A percentile compares a stretch with the other conserved stretches of the same genome.
These are phyloP conservation scores for Protea cynaroides DNA, from an alignment of 164 flowering plant species.

Conservation along the genomic window DNA sequence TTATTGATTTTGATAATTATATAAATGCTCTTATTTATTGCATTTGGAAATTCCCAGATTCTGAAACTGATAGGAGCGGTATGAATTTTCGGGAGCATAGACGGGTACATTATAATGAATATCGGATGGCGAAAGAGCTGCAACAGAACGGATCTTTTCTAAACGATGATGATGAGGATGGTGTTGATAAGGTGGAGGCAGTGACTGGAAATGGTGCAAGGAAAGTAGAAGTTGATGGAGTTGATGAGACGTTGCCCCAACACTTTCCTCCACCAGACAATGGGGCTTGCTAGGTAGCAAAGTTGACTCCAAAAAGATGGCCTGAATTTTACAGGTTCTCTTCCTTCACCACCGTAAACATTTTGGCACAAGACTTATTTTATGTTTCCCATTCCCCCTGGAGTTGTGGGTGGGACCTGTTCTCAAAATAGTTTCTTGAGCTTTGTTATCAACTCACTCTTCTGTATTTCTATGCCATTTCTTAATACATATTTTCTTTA, in stretches of 20 bases:
- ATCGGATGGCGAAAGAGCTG: conserved; percentile 67
- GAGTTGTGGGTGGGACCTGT: no score
- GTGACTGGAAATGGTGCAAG: conserved; percentile 27
- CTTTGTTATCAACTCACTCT: no score
- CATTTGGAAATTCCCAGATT: conserved; percentile 18
- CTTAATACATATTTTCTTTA: no score
- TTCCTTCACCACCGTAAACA: no score
- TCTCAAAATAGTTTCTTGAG: no score
- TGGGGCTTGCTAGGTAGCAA: conserved; percentile 10
- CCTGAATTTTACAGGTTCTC: no score
- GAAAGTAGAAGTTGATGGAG: conserved; percentile 37
- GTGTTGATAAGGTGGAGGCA: conserved; percentile 12
- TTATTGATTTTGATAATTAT: no score
- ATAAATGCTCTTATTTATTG: neutral
- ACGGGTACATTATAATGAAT: conserved; percentile 86
- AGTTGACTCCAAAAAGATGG: neutral
- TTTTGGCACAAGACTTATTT: no score
- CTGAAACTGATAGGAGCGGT: conserved; percentile 36
- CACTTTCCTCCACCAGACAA: conserved; percentile 8
- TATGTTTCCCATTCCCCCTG: no score
- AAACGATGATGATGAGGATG: conserved; percentile 53
- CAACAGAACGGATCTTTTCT: conserved; percentile 40
- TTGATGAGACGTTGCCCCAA: conserved; percentile 7
- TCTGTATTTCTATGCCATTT: no score
- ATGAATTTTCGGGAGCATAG: conserved; percentile 71